Evolutionary conservation across 306 rosid species (phyloP).

Genomic region (Rubus parviflorus): DNA sequence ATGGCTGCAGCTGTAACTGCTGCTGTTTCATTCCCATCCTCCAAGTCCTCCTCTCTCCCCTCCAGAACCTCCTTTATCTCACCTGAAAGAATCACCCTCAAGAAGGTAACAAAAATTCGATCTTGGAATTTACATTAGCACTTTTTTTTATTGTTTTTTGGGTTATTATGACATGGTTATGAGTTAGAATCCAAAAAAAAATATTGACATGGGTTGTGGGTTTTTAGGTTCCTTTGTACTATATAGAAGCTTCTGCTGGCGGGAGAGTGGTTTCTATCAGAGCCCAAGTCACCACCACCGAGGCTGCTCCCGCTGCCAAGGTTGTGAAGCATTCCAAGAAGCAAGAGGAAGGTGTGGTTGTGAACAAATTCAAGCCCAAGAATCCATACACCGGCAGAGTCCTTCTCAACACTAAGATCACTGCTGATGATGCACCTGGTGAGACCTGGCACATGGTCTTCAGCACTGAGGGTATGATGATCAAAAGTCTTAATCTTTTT

Average conservation of each 20-base stretch:
- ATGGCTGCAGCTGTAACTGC: conserved; percentile 94
- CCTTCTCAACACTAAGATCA: conserved; percentile 94
- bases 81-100: conserved; percentile 59
- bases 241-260: conserved; percentile 45
- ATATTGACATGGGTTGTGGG: conserved; percentile 14
- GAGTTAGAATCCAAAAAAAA: background rate
- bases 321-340: conserved; percentile 80
- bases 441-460: conserved; percentile 99
- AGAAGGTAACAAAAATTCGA: conserved; percentile 46
- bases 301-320: conserved; percentile 82
- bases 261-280: conserved; percentile 58
- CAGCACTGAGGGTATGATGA: conserved; percentile 78
- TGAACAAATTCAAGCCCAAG: conserved; percentile 84
- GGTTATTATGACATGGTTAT: background rate
- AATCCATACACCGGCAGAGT: conserved; percentile 70
- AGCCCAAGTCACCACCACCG: conserved; percentile 87
- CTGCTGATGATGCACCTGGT: conserved; percentile 98
- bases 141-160: background rate
- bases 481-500: background rate
- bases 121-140: background rate
- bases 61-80: conserved; percentile 47
- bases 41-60: conserved; percentile 66
- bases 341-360: conserved; percentile 80
- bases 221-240: conserved; percentile 52
- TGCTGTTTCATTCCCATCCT: conserved; percentile 77